These are phyloP conservation scores for Vigna reflexopilosa DNA, from an alignment of 306 rosid genomes.

Conservation along the genomic window DNA sequence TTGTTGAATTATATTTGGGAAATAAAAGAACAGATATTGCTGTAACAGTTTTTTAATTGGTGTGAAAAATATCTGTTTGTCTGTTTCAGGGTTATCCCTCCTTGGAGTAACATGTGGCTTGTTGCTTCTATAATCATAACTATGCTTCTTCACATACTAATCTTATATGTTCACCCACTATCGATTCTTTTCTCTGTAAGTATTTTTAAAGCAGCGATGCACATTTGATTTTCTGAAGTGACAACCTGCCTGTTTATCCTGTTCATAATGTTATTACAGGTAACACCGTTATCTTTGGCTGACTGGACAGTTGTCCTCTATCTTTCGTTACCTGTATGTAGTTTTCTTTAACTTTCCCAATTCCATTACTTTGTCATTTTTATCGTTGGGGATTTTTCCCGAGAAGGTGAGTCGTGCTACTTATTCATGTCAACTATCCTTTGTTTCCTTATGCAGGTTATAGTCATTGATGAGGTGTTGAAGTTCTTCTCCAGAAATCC, in stretches of 20 bases:
- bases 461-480: conserved; percentile 87
- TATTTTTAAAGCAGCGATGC: conserved; percentile 39
- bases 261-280: conserved; percentile 60
- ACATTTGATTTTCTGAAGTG: conserved; percentile 33
- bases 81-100: conserved; percentile 84
- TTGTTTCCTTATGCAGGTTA: conserved; percentile 61
- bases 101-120: conserved; percentile 98
- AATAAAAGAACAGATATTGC: conserved; percentile 36
- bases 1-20: conserved; percentile 27
- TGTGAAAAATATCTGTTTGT: conserved; percentile 33
- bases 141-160: conserved; percentile 82
- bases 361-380: conserved; percentile 12
- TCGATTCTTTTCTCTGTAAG: conserved; percentile 97
- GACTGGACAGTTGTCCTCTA: conserved; percentile 90
- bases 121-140: conserved; percentile 89
- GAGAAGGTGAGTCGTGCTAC: conserved; percentile 21
- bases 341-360: conserved; percentile 39
- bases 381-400: conserved; percentile 22
- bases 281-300: conserved; percentile 85
- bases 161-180: conserved; percentile 90
- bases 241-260: conserved; percentile 24
- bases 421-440: conserved; percentile 31
- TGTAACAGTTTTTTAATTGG: conserved; percentile 16
- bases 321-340: conserved; percentile 90
- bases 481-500: conserved; percentile 91